Evolutionary conservation across 768 basidiomycete genomes (phyloP), one percentile per base, ranked within the genome.

Genomic region (Pleurotus cornucopiae): DNA sequence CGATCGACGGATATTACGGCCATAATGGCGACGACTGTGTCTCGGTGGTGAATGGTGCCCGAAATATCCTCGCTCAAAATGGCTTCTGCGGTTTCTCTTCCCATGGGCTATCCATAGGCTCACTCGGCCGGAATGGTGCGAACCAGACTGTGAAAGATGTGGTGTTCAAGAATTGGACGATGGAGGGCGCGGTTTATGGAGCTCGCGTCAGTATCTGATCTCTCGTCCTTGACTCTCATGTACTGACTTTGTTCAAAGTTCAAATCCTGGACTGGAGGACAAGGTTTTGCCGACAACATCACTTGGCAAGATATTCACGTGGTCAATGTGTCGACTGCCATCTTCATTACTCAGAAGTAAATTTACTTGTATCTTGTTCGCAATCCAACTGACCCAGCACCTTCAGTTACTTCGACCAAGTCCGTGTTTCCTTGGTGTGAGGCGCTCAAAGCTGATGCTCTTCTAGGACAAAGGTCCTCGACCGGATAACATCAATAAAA

Each of bases 321-420:
- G 12, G 63, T 70, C 40, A 72, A 76, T 54, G 77, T 78, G 14
- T 76, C 76, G 4, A 77, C 73, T 52, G 73, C 74, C 12, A 73
- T 79, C 46, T 78, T 75, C 62, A 67, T 78, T 55, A 79, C 78
- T 1, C 76, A 77, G 62, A 77, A 73, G 68, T 80, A 56, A 43
- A 25, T 7, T 14, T 5, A 2, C 6, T 6, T 30, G 14, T 7
- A 38, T 46, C 4, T 23, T 12, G 45, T 14, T 14, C 14, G 39
- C 34, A 40, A 45, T 12, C 7, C 55, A 25, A 14, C 34, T 46
- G 7, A 57, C 26, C 30, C 7, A 9, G 30, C 4, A 7, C 16
- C 12, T 37, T 54, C 25, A 82, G 79, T 64, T 83, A 81, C 58
- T 80, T 73, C 66, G 78, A 82, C 53, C 80, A 83, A 58, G 71